A percentile compares a stretch with the other conserved stretches of the same genome.
These are phyloP conservation scores for Schoenoplectus tabernaemontani DNA, from an alignment of 202 grass and related monocot species.

Conservation along the genomic window DNA sequence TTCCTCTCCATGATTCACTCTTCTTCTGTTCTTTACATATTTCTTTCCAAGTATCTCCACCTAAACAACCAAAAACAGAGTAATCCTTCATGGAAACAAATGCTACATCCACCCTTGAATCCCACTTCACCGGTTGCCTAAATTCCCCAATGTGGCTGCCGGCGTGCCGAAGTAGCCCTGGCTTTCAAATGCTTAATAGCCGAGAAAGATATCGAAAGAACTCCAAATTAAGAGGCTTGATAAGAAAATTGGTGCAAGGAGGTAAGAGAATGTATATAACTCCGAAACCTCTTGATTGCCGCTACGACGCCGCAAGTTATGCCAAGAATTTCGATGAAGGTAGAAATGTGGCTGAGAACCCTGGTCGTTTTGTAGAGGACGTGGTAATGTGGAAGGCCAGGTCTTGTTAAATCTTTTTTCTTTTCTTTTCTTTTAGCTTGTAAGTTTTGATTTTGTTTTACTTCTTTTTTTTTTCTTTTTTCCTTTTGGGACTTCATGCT, in stretches of 20 bases:
- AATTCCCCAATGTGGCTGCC: slow-evolving; percentile 37
- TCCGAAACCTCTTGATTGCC: slow-evolving; percentile 52
- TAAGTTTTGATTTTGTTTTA: background rate
- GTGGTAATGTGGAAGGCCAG: slow-evolving; percentile 18
- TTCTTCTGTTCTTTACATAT: background rate
- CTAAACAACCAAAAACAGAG: background rate
- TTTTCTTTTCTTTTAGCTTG: background rate
- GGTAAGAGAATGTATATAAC: slow-evolving; percentile 48
- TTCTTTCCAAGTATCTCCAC: background rate
- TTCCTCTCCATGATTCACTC: slow-evolving; percentile 6
- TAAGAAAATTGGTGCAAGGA: slow-evolving; percentile 54
- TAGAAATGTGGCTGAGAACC: background rate
- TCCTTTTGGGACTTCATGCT: background rate
- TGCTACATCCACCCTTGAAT: background rate
- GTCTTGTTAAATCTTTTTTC: slow-evolving; percentile 15
- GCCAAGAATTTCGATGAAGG: slow-evolving; percentile 89
- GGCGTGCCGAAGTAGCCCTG: slow-evolving; percentile 14
- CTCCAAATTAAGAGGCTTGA: slow-evolving; percentile 43
- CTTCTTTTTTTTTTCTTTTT: background rate
- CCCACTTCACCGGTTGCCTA: slow-evolving; percentile 5
- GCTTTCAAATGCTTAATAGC: background rate
- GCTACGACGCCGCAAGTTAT: slow-evolving; percentile 77
- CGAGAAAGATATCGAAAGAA: slow-evolving; percentile 28
- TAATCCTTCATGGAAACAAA: background rate
- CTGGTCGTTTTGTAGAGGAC: background rate